Base-by-base conservation (phyloP, 805 yeast species). In the Novakomyces olei region DNA sequence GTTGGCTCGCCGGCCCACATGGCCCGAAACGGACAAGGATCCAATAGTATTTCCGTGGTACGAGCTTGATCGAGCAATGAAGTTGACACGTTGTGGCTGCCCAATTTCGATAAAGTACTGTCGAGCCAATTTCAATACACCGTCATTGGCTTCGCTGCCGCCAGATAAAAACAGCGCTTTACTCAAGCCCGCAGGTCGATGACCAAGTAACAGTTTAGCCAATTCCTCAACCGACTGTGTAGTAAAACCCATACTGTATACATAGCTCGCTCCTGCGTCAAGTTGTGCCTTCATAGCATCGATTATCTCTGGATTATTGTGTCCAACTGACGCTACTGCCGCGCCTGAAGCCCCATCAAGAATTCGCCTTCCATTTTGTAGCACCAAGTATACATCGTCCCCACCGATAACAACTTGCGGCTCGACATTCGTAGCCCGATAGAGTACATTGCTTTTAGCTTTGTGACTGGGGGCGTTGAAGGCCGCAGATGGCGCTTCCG, bases 91-190 rank as follows among this genome's bases (percentile, higher is more conserved):
- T 26, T 51, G 47, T 5, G 54, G 46, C 36, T 58, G 59, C 23
- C 61, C 61, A 16, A 47, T 54, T 44, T 63, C 68, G 31, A 54
- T 41, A 38, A 51, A 57, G 41, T 61, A 61, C 44, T 62, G 67
- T 40, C 54, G 51, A 24, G 66, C 66, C 42, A 68, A 64, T 44
- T 67, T 68, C 44, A 68, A 49, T n/a, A 72, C 72, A 33, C 69
- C 69, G 43, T 68, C 74, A 40, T 66, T 67, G 30, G 73, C 70
- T 45, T 68, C 74, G 19, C 72, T 62, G 36, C 78, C 78, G 2
- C 72, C 64, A 38, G 65, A 65, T 35, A 63, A 60, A 36, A 69
- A 51, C 45, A 60, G 54, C 53, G 58, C 33, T 55, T 44, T 19
- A 2, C 20, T 20, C 17, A 27, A 27, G 18, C 16, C 30, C 12